Base-by-base conservation (phyloP, 1,284 basidiomycete genomes). In the Tilletia walkeri region DNA sequence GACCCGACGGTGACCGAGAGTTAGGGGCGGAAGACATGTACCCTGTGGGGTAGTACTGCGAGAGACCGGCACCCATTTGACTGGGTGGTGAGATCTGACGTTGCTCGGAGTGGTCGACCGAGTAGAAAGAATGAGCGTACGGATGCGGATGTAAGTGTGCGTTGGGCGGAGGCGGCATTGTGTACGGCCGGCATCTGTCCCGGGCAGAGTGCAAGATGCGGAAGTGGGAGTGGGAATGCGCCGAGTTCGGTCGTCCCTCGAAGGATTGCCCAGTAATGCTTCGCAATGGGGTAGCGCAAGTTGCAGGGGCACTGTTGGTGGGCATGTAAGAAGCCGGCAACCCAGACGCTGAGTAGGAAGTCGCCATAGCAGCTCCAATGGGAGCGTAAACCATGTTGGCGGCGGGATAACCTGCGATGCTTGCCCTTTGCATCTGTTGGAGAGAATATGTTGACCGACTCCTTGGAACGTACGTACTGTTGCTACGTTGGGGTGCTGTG, bases 121-220 rank as follows among this genome's bases (percentile, higher is more conserved):
- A 7, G 59, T 63, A 63, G 34, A 12, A 38, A 16, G 34, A 3
- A 14, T 63, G 59, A 16, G 12, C 16, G 20, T 53, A 53, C 12
- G 50, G 59, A 10, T 38, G 59, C 14, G 59, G 59, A 34, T 63
- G 59, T 38, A 63, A 16, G n/a, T 63, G 9, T 7, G 59, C 41
- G 67, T 53, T 73, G 69, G 77, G 75, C 4, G 74, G 75, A 4
- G 74, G 69, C 6, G 78, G 73, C 67, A 73, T 78, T 18, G 76
- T 75, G 78, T 79, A 78, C 10, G 73, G 78, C 3, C 76, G 71
- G 36, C 70, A 73, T 30, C 70, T 59, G 59, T 75, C 75, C 53
- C 76, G 73, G 66, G 73, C 75, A 67, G 74, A 72, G 65, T 75
- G 73, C 49, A 70, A 70, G 65, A 71, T 73, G 69, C 48, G 66